These are phyloP conservation scores for Puccinia polysora DNA, from an alignment of 1,284 basidiomycete genomes.

Conservation along the genomic window DNA sequence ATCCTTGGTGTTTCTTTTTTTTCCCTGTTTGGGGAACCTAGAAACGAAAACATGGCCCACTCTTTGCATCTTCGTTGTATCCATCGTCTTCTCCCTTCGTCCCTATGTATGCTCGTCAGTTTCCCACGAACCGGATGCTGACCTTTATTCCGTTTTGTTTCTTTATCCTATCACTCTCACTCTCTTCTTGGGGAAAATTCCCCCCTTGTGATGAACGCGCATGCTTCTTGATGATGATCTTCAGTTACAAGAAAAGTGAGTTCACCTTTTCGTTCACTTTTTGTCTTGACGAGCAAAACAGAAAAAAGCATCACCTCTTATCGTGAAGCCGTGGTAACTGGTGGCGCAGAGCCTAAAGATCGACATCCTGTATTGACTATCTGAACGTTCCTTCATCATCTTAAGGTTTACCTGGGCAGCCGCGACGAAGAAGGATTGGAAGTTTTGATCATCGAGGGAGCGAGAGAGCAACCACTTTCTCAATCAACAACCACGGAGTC, in stretches of 20 bases:
- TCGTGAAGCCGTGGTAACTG: neutral
- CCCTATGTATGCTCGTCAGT: neutral
- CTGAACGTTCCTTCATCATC: neutral
- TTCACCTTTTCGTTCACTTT: neutral
- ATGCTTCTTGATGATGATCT: neutral
- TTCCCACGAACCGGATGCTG: no score
- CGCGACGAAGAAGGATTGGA: conserved; percentile 25
- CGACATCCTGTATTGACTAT: neutral
- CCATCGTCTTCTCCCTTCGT: neutral
- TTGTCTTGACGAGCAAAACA: neutral
- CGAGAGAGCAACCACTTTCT: no score
- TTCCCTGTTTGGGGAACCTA: no score
- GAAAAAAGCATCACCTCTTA: no score
- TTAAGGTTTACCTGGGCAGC: conserved; percentile 43
- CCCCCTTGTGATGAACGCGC: no score
- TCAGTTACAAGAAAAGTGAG: conserved; percentile 35
- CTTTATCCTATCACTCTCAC: neutral
- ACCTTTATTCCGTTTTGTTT: neutral
- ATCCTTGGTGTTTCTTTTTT: no score
- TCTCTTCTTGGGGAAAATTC: no score
- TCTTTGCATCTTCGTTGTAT: neutral
- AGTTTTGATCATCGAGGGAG: no score
- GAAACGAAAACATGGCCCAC: neutral
- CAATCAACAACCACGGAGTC: no score
- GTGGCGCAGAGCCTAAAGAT: neutral